These are phyloP conservation scores for Taxawa tesnikishii DNA, from an alignment of 2,329 filamentous ascomycete genomes.

Conservation along the genomic window DNA sequence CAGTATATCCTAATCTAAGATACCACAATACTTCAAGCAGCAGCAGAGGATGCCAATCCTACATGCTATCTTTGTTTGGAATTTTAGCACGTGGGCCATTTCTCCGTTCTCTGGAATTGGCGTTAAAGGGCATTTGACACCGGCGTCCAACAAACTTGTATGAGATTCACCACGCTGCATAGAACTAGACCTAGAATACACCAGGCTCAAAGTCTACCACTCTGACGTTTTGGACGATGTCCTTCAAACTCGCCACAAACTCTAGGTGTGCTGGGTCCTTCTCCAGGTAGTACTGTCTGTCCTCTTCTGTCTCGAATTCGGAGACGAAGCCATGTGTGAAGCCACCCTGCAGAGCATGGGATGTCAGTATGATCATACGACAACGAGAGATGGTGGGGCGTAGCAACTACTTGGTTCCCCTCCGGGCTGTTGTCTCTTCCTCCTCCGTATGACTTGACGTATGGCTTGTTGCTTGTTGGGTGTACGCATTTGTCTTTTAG, in stretches of 20 bases:
- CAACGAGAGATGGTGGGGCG: constrained; percentile 1
- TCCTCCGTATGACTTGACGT: constrained; percentile 46
- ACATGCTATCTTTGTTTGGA: too few species aligned
- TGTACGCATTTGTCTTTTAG: constrained; percentile 48
- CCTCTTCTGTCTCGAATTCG: constrained; percentile 50
- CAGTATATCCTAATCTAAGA: constrained; percentile 43
- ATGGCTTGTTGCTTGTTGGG: constrained; percentile 44
- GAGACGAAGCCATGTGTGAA: constrained; percentile 59
- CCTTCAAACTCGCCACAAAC: constrained; percentile 42
- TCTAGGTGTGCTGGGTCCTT: constrained; percentile 51
- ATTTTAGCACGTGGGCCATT: too few species aligned
- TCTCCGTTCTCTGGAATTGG: too few species aligned
- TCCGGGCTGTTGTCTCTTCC: constrained; percentile 52
- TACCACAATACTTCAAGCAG: too few species aligned
- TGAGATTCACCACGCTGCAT: too few species aligned
- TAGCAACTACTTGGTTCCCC: constrained; percentile 41
- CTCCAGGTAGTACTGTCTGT: constrained; percentile 56
- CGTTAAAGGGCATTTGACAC: too few species aligned
- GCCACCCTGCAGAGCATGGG: constrained; percentile 32
- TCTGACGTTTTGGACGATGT: constrained; percentile 39
- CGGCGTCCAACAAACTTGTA: too few species aligned
- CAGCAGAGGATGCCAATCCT: too few species aligned
- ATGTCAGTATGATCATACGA: background rate
- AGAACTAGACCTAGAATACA: constrained; percentile 24
- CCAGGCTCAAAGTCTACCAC: constrained; percentile 50